Evolutionary conservation across 495 filamentous ascomycete genomes (phyloP), one percentile per base, ranked within the genome.

Genomic region (Daldinia bambusicola): DNA sequence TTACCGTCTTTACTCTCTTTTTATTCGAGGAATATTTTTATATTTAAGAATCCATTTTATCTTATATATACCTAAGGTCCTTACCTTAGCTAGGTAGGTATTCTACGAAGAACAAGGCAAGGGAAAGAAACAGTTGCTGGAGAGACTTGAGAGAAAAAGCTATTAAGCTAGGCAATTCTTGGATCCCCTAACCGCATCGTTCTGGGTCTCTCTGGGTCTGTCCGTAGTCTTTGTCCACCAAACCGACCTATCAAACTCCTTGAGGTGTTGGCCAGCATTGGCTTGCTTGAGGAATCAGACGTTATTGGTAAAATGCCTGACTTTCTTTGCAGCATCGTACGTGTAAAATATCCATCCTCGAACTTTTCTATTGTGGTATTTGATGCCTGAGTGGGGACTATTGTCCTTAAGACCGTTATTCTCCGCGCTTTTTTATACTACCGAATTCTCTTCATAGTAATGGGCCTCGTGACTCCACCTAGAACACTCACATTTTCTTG

Each of bases 191-290:
- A 48, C 10, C 20, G 18, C 43, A 48, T 48, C 43, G 43, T 22
- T 22, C 43, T 22, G 43, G 43, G 9, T 48, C 43, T 20, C 20
- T 48, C 43, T 48, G 43, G 22, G 50, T 22, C 26, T 53, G 22
- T 32, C 22, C 50, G 22, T 20, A 12, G 22, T 32, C 50, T 53
- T 32, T 32, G 12, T 53, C 50, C 13, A 53, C 22, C 1, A 32
- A 14, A n/a, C 50, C 22, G 30, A 53, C 50, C 50, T 53, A 53
- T 53, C 50, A 53, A 10, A 53, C 50, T 53, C 12, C 50, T n/a
- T 1, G 31, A 36, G 34, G 22, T 20, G 22, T n/a, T 53, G 20
- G 26, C 30, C 22, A 32, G 10, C 26, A 9, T 31, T 52, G 22
- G 30, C 50, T 53, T 32, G 22, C 30, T 53, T 53, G n/a, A 53